Base-by-base conservation (phyloP, 2,329 filamentous ascomycete genomes). In the Ascochyta viciae-villosae region DNA sequence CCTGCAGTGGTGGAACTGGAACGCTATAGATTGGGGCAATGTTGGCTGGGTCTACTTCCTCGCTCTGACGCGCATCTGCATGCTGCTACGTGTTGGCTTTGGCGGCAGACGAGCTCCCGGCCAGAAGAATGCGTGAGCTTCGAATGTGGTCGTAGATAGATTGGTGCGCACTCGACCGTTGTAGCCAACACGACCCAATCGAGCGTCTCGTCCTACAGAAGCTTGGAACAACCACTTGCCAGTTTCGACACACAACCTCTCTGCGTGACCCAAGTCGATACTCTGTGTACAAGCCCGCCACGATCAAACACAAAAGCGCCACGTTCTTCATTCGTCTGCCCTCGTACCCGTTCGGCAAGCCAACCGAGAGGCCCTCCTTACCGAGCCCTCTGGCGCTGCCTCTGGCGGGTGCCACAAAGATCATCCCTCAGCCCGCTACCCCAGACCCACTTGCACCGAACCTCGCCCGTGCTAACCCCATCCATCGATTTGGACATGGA, bases 31-130 rank as follows among this genome's bases (percentile, higher is more conserved):
- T 61, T 85, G 82, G 80, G 89, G 88, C 1, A 90, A 89, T 67
- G 81, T 91, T 15, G 83, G 82, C 0, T 90, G 89, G 75, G 88
- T 91, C 26, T 91, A 91, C 70, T 74, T 85, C 4, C 87, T 88
- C 3, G 87, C 86, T 5, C 19, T 67, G 24, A 65, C 63, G 45
- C 64, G 73, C 37, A 56, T 65, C 22, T 61, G 52, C 34, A 64
- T 74, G 52, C 49, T 74, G 29, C 47, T 63, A 26, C 61, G 71
- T 7, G 50, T 74, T 26, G 73, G 73, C 24, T 68, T 71, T 42
- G 45, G 24, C 27, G 3, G 27, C 23, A 46, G 16, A 22, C 47
- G 19, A 23, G 24, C 47, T 16, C 31, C 33, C 53, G 35, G 23
- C 8, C 53, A n/a, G 31, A 56, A 56, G 47, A 56, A 48, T 56